Percentiles rank a stretch among this genome's conserved stretches.
phyloP scores from a whole-genome alignment of 441 rosid species.

The Biscutella auriculata region DNA sequence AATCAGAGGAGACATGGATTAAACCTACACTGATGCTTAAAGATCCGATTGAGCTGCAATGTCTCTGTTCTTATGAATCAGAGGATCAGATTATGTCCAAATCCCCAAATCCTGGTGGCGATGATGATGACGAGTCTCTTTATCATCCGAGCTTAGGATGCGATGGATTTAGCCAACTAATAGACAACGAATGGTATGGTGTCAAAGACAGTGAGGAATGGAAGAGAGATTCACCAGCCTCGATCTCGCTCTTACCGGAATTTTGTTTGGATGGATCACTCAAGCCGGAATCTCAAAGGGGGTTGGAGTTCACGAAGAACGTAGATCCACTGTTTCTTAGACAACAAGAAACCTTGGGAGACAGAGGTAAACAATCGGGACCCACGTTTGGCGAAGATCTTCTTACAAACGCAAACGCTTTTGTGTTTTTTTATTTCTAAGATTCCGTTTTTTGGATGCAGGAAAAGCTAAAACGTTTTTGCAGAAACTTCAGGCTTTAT shows the following conservation, averaged over 20 bases:
- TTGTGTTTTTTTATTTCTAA: conserved; percentile 14
- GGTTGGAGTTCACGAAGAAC: conserved; percentile 21
- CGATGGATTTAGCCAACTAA: conserved; percentile 11
- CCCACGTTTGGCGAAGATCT: neutral
- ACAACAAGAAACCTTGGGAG: conserved; percentile 18
- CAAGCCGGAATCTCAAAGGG: conserved; percentile 26
- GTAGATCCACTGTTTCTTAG: conserved; percentile 10
- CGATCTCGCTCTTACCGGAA: conserved; percentile 8
- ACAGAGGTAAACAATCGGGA: conserved; percentile 31
- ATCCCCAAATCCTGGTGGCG: conserved; percentile 6
- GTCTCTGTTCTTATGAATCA: conserved; percentile 22
- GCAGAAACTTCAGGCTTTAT: conserved; percentile 32
- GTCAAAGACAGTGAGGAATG: conserved; percentile 3
- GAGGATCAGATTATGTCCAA: conserved; percentile 13
- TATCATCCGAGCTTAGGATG: conserved; percentile 10
- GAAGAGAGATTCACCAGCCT: conserved; percentile 17
- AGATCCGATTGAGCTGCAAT: conserved; percentile 30
- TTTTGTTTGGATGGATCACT: conserved; percentile 9
- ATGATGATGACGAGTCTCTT: conserved; percentile 10
- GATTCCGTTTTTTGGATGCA: conserved; percentile 20
- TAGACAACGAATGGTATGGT: conserved; percentile 22
- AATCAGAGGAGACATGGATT: conserved; percentile 15
- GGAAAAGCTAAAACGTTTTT: conserved; percentile 31
- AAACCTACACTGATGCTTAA: conserved; percentile 25
- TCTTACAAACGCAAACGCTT: conserved; percentile 1